These are phyloP conservation scores for Camellia granthamiana DNA, from an alignment of 148 eudicot genomes.

Conservation along the genomic window DNA sequence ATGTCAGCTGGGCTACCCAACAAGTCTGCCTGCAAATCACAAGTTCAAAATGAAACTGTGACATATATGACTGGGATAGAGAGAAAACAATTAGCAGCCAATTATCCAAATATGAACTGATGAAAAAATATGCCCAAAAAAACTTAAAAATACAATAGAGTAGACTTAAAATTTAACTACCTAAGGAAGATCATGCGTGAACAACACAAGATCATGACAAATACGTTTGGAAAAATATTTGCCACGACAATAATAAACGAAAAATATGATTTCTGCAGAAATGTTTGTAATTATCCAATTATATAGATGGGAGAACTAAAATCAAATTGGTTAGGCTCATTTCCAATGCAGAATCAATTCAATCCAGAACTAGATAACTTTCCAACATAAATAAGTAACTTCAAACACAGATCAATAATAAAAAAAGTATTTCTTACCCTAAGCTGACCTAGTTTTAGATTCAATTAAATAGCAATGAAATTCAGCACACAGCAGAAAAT, in stretches of 20 bases:
- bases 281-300: too few relatives aligned
- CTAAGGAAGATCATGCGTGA: conserved; percentile 9
- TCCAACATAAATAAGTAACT: neutral
- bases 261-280: neutral
- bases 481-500: neutral
- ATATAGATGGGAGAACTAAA: too few relatives aligned
- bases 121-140: conserved; percentile 28
- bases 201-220: conserved; percentile 23
- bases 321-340: too few relatives aligned
- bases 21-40: too few relatives aligned
- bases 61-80: too few relatives aligned
- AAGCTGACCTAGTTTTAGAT: neutral
- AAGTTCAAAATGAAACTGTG: too few relatives aligned
- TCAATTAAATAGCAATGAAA: neutral
- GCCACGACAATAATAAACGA: neutral
- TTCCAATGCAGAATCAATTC: too few relatives aligned
- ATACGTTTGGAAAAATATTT: neutral
- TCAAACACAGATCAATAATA: neutral
- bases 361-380: too few relatives aligned
- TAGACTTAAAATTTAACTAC: too few relatives aligned
- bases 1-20: too few relatives aligned
- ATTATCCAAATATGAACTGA: too few relatives aligned
- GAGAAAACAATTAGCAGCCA: too few relatives aligned
- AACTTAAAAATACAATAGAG: conserved; percentile 40
- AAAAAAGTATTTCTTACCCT: neutral